phyloP scores from a whole-genome alignment of 768 basidiomycete genomes.

The Boletus barrowsii region DNA sequence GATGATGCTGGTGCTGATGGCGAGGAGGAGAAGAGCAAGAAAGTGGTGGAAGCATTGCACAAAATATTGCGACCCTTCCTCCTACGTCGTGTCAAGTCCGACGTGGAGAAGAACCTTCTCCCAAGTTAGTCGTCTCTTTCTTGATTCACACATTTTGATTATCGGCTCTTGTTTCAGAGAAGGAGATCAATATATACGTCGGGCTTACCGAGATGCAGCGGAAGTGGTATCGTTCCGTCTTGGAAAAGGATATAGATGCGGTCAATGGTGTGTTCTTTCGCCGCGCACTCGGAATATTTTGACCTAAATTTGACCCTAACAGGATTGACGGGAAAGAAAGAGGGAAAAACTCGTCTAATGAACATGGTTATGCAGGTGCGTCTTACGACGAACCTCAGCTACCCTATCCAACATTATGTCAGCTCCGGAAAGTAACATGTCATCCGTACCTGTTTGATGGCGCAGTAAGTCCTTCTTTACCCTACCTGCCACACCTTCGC shows the following conservation, averaged over 20 bases:
- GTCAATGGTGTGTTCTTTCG: slow-evolving; percentile 69
- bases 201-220: slow-evolving; percentile 96
- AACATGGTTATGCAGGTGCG: slow-evolving; percentile 99
- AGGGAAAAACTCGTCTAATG: slow-evolving; percentile 95
- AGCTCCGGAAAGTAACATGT: slow-evolving; percentile 82
- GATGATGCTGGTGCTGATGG: slow-evolving; percentile 64
- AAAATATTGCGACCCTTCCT: slow-evolving; percentile 96
- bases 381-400: not conserved
- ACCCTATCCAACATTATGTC: not conserved
- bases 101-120: slow-evolving; percentile 93
- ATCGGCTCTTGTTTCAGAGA: slow-evolving; percentile 51
- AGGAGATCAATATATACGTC: slow-evolving; percentile 98
- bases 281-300: not conserved
- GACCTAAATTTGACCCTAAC: not conserved
- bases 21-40: slow-evolving; percentile 84
- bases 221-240: slow-evolving; percentile 94
- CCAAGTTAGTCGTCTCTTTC: slow-evolving; percentile 57
- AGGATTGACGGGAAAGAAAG: slow-evolving; percentile 95
- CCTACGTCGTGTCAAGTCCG: slow-evolving; percentile 88
- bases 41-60: slow-evolving; percentile 94
- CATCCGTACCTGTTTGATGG: slow-evolving; percentile 93
- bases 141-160: not conserved
- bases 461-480: slow-evolving; percentile 49
- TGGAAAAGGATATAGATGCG: slow-evolving; percentile 98
- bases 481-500: not conserved